A percentile compares a stretch with the other conserved stretches of the same genome.
These are phyloP conservation scores for Cornus suecica DNA, from an alignment of 148 eudicot species.

Conservation along the genomic window DNA sequence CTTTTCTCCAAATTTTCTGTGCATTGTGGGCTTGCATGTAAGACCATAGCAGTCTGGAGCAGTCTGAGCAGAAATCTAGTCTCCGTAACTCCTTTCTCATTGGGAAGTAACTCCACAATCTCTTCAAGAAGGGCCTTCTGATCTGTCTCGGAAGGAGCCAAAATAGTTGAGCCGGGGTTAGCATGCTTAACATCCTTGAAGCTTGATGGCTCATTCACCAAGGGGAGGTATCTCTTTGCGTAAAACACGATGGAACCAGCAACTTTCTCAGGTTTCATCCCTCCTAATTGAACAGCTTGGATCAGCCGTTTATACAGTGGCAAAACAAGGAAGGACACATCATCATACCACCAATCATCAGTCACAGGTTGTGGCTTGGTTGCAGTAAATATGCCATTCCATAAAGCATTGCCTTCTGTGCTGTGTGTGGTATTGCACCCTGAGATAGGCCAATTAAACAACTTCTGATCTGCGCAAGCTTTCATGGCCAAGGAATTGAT, in stretches of 20 bases:
- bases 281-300: constrained; percentile 21
- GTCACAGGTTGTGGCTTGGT: neutral
- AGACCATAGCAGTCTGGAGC: constrained; percentile 21
- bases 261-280: constrained; percentile 27
- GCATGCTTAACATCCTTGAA: constrained; percentile 16
- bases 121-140: constrained; percentile 32
- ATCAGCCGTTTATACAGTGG: constrained; percentile 29
- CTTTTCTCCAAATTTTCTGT: constrained; percentile 32
- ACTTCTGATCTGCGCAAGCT: constrained; percentile 29
- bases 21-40: constrained; percentile 27
- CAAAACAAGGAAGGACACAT: constrained; percentile 29
- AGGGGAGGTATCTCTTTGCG: neutral
- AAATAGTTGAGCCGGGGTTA: constrained; percentile 15
- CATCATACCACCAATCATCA: constrained; percentile 41
- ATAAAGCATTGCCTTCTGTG: neutral
- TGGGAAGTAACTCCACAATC: constrained; percentile 26
- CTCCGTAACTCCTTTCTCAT: constrained; percentile 21
- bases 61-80: constrained; percentile 29
- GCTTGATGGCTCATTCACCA: constrained; percentile 20
- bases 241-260: constrained; percentile 24
- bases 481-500: constrained; percentile 34
- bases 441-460: constrained; percentile 19
- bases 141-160: constrained; percentile 27
- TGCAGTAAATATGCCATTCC: neutral
- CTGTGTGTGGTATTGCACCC: neutral